These are phyloP conservation scores for Crithidia fasciculata DNA, from an alignment of 208 protist species.

Conservation along the genomic window DNA sequence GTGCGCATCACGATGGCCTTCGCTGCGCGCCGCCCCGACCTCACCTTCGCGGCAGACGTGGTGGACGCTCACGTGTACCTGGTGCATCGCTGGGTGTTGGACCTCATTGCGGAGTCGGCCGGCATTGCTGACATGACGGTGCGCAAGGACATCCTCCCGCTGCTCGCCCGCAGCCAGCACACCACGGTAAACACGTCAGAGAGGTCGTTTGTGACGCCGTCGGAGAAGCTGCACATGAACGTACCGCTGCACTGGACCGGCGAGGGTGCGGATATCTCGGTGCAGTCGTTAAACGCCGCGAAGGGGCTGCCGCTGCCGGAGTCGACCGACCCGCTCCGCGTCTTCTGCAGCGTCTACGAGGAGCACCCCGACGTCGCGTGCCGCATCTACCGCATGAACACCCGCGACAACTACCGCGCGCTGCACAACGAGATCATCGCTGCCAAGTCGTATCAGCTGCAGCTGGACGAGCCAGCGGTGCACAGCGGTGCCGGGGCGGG, in stretches of 20 bases:
- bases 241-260: conserved; percentile 79
- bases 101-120: conserved; percentile 66
- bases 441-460: conserved; percentile 57
- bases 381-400: conserved; percentile 70
- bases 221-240: conserved; percentile 51
- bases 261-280: conserved; percentile 36
- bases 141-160: conserved; percentile 54
- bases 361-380: conserved; percentile 49
- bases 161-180: conserved; percentile 76
- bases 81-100: conserved; percentile 75
- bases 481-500: not conserved
- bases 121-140: conserved; percentile 38
- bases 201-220: conserved; percentile 53
- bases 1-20: conserved; percentile 73
- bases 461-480: conserved; percentile 30
- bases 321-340: conserved; percentile 66
- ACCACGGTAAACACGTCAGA: conserved; percentile 56
- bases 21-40: conserved; percentile 61
- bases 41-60: conserved; percentile 70
- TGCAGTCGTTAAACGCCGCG: conserved; percentile 66
- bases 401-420: conserved; percentile 67
- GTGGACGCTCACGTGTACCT: conserved; percentile 79
- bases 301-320: conserved; percentile 40
- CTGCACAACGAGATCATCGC: conserved; percentile 73
- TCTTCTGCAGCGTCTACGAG: conserved; percentile 81